Base-by-base conservation (phyloP, 768 basidiomycete genomes). In the Termitomyces sp. region DNA sequence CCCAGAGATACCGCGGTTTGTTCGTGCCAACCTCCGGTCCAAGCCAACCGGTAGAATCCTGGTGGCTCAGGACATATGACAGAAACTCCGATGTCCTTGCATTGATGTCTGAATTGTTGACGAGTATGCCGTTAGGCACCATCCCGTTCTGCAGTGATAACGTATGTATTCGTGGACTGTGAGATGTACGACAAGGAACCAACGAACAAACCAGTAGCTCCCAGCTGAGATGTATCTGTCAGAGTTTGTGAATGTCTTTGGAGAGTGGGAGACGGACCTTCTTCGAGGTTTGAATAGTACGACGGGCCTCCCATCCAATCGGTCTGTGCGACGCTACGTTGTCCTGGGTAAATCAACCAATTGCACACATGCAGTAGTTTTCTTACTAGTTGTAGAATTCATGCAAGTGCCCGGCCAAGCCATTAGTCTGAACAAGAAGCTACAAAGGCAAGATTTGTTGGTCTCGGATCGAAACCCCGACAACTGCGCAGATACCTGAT, bases 131-230 rank as follows among this genome's bases (percentile, higher is more conserved):
- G 57, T 79, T 79, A 0, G 81, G 79, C 0, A 82, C 77, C 79
- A 82, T 78, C 6, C 71, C 81, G 59, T 83, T 83, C 80, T 79
- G 30, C 0, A 32, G 30, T 26, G 59, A 33, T 42, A 47, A 8
- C 24, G 42, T 33, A 20, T 36, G 14, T 4, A 18, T 60, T 33
- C 56, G 35, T 50, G n/a, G 20, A 47, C 43, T 26, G 36, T 26
- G 30, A 28, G 26, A 26, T 26, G 5, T 12, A 36, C 32, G 14
- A 42, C 26, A 14, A 22, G 20, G n/a, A 54, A 36, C 32, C 9
- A 12, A 77, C 78, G 49, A 59, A 78, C 80, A 77, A 80, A 83
- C 81, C 80, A 82, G 61, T 83, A 83, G 66, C 80, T 81, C 49
- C 80, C 80, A 60, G 80, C 81, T 82, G 49, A 35, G 16, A n/a